Evolutionary conservation across 2,329 filamentous ascomycete genomes (phyloP), one percentile per base, ranked within the genome.

Genomic region (Ophiostoma sp.): DNA sequence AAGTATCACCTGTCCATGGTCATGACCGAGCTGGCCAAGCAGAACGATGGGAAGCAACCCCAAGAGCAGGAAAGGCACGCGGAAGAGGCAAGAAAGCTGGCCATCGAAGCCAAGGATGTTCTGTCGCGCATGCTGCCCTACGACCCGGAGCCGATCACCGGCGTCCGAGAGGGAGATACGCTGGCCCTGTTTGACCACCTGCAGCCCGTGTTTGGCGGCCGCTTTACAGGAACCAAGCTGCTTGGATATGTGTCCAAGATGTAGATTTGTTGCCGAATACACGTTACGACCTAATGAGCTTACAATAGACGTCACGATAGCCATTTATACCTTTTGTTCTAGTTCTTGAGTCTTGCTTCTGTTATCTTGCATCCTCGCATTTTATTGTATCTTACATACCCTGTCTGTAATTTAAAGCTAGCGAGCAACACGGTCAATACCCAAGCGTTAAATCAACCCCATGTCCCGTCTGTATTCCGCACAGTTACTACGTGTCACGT

Each of bases 171-270:
- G 44, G 68, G 67, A 27, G 70, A 72, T 58, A 72, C 69, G 8
- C 65, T 72, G 62, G 70, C 71, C 1, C 49, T 71, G 55, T 72
- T 72, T 38, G 71, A 72, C 65, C 70, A 72, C n/a, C n/a, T 71
- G 47, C 71, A 72, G 55, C 70, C 71, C 0, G 71, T 71, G 12
- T 72, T 72, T 67, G 71, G 70, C 6, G 71, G 71, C 3, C 68
- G 71, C 2, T 72, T n/a, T 16, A 72, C 71, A 9, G 63, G 71
- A 36, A 70, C 68, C 2, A 71, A 70, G 65, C 62, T 72, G 45
- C 64, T 72, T 14, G 45, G 16, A 0, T 72, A 72, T 47, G 67
- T 71, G 14, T 69, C 67, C 2, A 65, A 60, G 18, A 45, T 14
- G 49, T 42, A 60, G 40, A 8, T 16, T 16, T 5, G 4, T 36